Percentiles rank a stretch among this genome's conserved stretches.
Conservation (phyloP, 2,329 filamentous ascomycete species). For the Cercospora janseana region DNA sequence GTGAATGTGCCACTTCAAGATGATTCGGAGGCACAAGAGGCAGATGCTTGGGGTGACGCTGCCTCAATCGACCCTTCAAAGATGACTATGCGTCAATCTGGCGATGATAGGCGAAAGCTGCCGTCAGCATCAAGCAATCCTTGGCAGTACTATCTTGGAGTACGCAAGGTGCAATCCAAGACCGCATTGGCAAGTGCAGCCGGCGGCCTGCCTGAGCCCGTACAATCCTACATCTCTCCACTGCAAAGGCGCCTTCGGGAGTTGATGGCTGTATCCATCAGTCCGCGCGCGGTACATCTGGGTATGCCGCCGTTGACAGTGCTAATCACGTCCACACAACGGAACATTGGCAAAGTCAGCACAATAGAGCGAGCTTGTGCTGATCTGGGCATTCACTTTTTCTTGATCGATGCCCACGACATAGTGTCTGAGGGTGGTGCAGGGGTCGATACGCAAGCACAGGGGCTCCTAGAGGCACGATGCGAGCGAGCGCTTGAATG, state of each 20-base stretch:
- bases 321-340: constrained; percentile 84
- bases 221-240: constrained; percentile 45
- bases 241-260: constrained; percentile 69
- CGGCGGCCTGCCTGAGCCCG: constrained; percentile 37
- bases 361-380: constrained; percentile 73
- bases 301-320: constrained; percentile 86
- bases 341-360: constrained; percentile 88
- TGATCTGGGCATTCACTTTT: constrained; percentile 87
- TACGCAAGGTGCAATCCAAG: constrained; percentile 64
- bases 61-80: constrained; percentile 81
- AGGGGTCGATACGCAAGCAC: constrained; percentile 88
- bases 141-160: constrained; percentile 86
- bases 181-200: constrained; percentile 39
- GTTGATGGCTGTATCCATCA: constrained; percentile 83
- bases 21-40: constrained; percentile 58
- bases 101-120: constrained; percentile 77
- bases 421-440: constrained; percentile 88
- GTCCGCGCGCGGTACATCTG: constrained; percentile 78
- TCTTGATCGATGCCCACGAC: constrained; percentile 86
- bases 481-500: constrained; percentile 87
- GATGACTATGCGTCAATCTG: constrained; percentile 88
- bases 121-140: constrained; percentile 72
- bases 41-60: constrained; percentile 78
- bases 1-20: constrained; percentile 53
- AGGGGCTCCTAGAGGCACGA: constrained; percentile 81